phyloP scores from a whole-genome alignment of 768 basidiomycete species.

The Suillus lakei region DNA sequence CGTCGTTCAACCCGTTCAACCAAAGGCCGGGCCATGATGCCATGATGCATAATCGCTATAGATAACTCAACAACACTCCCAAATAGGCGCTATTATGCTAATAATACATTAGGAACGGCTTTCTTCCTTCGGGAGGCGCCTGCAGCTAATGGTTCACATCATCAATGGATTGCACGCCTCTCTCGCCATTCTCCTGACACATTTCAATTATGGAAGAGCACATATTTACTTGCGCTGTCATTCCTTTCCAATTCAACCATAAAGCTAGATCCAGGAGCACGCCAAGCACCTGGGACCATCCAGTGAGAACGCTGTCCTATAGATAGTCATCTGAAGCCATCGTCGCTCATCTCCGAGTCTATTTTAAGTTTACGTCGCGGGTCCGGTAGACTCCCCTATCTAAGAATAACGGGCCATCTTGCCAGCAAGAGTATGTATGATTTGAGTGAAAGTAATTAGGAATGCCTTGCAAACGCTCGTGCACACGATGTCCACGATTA shows the following conservation, averaged over 20 bases:
- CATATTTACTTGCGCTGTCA: neutral
- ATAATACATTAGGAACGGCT: neutral
- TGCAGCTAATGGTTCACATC: neutral
- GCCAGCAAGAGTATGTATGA: neutral
- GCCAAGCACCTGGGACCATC: neutral
- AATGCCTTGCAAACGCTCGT: neutral
- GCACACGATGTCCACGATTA: neutral
- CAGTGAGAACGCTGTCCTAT: neutral
- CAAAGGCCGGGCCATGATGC: too few species aligned
- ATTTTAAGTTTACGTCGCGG: neutral
- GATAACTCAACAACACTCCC: neutral
- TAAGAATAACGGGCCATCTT: too few species aligned
- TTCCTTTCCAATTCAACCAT: neutral
- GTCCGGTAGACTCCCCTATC: neutral
- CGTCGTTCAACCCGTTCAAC: neutral
- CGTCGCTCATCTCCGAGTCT: neutral
- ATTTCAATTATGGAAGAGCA: neutral
- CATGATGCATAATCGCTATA: neutral
- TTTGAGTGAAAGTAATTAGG: neutral
- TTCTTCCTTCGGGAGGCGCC: too few species aligned
- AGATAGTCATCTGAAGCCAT: neutral
- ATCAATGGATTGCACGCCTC: neutral
- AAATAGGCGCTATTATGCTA: neutral
- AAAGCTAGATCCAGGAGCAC: neutral
- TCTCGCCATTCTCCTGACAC: neutral